Base-by-base conservation (phyloP, 2,329 filamentous ascomycete genomes). In the Cercospora sp. region DNA sequence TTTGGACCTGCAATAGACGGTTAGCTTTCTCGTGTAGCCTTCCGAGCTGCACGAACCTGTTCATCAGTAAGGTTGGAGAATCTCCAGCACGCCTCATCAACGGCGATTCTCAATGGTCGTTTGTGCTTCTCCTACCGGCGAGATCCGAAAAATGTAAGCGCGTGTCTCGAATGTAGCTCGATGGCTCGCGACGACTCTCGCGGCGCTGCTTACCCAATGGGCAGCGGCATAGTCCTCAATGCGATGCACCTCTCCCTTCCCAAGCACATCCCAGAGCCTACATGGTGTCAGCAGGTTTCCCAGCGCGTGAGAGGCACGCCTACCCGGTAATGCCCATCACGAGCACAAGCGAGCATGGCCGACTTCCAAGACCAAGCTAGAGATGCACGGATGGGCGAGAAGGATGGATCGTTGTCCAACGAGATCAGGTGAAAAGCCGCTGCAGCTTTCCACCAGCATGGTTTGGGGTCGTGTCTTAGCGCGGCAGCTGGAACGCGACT, bases 41-140 rank as follows among this genome's bases (percentile, higher is more conserved):
- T 5, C 1, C 21, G 4, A 7, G n/a, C n/a, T 5, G 5, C 43
- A 63, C 61, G 7, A 9, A 43, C 61, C 51, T 74, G 71, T 5
- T 75, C 69, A 13, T 65, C 21, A 0, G 76, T 80, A 5, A 83
- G 66, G 65, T 82, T 83, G 66, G 79, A 79, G 74, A 82, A 83
- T 0, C 80, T 74, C 81, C 80, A 83, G 32, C 79, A 78, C 4
- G 81, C 80, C 69, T 82, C 80, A 57, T 83, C 82, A 0, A 83
- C 76, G 12, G 81, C 81, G 32, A 83, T 79, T 9, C 79, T 70
- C 1, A 82, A 73, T 6, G 81, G 79, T 24, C 78, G 76, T 34
- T 75, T 75, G 71, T 79, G 73, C 37, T 69, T 62, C 32, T 73
- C 69, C 45, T 51, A 1, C 12, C 4, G 18, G 45, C 18, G 13